These are phyloP conservation scores for Anthoceros angustus DNA, from an alignment of 225 moss, liverwort and hornwort species.

Conservation along the genomic window DNA sequence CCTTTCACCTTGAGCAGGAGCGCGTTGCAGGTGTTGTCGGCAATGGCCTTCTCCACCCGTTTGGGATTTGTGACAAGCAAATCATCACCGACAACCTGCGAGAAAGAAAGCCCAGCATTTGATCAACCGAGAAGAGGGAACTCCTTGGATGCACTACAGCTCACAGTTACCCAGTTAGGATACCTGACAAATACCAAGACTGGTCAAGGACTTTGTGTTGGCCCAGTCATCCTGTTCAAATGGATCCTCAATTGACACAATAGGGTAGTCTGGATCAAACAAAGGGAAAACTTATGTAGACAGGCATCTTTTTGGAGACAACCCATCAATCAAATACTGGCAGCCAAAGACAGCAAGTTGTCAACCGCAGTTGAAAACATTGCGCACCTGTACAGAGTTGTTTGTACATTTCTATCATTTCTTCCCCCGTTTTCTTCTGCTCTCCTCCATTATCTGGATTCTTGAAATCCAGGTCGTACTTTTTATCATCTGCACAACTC, in stretches of 20 bases:
- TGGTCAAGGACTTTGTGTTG: conserved; percentile 47
- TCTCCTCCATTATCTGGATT: background rate
- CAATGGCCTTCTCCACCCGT: conserved; percentile 66
- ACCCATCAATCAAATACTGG: background rate
- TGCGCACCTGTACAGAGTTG: conserved; percentile 4
- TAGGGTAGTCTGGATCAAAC: conserved; percentile 53
- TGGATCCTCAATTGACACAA: conserved; percentile 80
- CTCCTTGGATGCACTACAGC: no score
- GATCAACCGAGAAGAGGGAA: no score
- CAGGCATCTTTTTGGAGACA: conserved; percentile 53
- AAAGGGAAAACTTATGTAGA: conserved; percentile 57
- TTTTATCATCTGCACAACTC: conserved; percentile 19
- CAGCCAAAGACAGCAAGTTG: background rate
- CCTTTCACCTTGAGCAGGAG: conserved; percentile 52
- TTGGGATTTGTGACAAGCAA: conserved; percentile 91
- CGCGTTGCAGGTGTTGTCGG: conserved; percentile 70
- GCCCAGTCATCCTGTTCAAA: conserved; percentile 98
- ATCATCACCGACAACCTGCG: conserved; percentile 81
- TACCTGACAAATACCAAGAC: conserved; percentile 29
- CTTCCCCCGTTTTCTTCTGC: background rate
- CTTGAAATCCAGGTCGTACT: conserved; percentile 85
- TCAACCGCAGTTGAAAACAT: background rate
- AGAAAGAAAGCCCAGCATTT: background rate
- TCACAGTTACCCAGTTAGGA: background rate
- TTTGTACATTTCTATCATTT: conserved; percentile 8